phyloP scores from a whole-genome alignment of 164 flowering plant genomes.

The grape (Vitis vinifera) region ASM3070453v1 NC_081817.1:29534501-29535000 shows the following conservation, averaged over 20 bases:
- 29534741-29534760: too few relatives aligned
- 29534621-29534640: neutral
- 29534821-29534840: too few relatives aligned
- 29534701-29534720: neutral
- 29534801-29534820: too few relatives aligned
- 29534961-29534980: too few relatives aligned
- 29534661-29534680: neutral
- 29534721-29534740: too few relatives aligned
- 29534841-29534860: neutral
- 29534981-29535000: too few relatives aligned
- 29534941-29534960: neutral
- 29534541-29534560: conserved; percentile 76
- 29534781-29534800: too few relatives aligned
- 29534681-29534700: neutral
- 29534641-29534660: neutral
- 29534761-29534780: too few relatives aligned
- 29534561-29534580: conserved; percentile 76
- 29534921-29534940: neutral
- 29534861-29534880: neutral
- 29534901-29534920: neutral
- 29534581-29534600: conserved; percentile 2
- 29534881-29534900: neutral
- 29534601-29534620: neutral
- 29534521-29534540: conserved; percentile 91
- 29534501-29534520: conserved; percentile 96